A percentile compares a stretch with the other conserved stretches of the same genome.
Conservation (phyloP, 2,329 filamentous ascomycete genomes). For the Pseudopithomyces chartarum region DNA sequence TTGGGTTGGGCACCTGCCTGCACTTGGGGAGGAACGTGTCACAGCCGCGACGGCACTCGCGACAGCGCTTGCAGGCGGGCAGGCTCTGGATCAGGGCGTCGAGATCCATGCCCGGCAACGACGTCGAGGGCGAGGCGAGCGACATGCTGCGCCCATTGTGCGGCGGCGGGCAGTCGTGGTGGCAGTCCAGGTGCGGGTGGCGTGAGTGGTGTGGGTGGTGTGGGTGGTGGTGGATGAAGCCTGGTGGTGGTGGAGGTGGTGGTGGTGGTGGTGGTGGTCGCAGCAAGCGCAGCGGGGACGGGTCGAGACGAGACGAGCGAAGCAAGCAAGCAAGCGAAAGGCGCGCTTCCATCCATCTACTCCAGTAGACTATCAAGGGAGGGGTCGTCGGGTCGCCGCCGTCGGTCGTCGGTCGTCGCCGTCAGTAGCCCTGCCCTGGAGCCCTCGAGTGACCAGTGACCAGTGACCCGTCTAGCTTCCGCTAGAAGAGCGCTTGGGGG, state of each 20-base stretch:
- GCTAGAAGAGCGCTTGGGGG: constrained; percentile 2
- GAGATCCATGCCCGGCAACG: constrained; percentile 20
- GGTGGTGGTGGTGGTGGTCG: no score
- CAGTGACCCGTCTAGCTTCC: neutral
- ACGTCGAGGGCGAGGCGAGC: constrained; percentile 12
- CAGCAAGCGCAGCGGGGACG: no score
- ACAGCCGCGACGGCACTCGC: constrained; percentile 43
- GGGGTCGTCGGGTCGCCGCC: no score
- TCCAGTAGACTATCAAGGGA: no score
- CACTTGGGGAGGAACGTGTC: constrained; percentile 44
- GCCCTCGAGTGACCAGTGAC: no score
- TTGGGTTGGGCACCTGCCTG: constrained; percentile 21
- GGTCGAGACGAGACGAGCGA: no score
- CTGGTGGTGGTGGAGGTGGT: no score
- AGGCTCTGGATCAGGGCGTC: constrained; percentile 30
- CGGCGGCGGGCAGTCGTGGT: no score
- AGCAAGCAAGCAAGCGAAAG: no score
- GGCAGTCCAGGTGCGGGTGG: neutral
- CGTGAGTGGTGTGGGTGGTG: neutral
- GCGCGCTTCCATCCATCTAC: no score
- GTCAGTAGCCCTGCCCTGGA: no score
- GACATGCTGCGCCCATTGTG: constrained; percentile 24
- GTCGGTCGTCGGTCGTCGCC: no score
- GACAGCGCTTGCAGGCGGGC: constrained; percentile 42
- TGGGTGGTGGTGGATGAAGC: neutral